phyloP scores from a whole-genome alignment of 2,329 filamentous ascomycete genomes.

The Cladosporium colombiae region DNA sequence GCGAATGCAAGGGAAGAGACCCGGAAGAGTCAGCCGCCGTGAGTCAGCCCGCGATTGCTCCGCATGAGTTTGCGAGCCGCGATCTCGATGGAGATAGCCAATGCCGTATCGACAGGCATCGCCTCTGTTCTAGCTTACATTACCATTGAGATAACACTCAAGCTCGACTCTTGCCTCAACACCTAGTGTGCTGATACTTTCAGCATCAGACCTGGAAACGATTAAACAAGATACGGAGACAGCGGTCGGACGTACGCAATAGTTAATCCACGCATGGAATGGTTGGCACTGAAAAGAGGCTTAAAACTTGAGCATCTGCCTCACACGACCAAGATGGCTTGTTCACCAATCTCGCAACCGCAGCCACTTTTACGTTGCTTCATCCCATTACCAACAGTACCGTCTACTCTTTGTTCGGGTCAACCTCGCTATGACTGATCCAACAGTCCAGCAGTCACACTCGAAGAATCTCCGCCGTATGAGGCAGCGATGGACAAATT shows the following conservation, averaged over 20 bases:
- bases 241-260: neutral
- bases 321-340: neutral
- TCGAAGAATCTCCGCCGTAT: neutral
- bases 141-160: neutral
- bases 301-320: neutral
- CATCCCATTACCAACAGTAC: neutral
- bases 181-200: neutral
- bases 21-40: constrained; percentile 12
- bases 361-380: neutral
- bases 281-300: neutral
- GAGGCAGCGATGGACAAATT: neutral
- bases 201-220: neutral
- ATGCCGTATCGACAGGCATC: neutral
- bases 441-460: neutral
- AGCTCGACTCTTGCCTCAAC: neutral
- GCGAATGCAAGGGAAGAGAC: neutral
- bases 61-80: neutral
- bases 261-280: no score
- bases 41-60: neutral
- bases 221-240: neutral
- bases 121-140: neutral
- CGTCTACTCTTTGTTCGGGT: neutral
- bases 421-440: neutral
- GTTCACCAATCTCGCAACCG: neutral
- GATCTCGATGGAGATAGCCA: neutral